Evolutionary conservation across 2,329 filamentous ascomycete species (phyloP), one percentile per base, ranked within the genome.

Genomic region (Septoria petroselini): DNA sequence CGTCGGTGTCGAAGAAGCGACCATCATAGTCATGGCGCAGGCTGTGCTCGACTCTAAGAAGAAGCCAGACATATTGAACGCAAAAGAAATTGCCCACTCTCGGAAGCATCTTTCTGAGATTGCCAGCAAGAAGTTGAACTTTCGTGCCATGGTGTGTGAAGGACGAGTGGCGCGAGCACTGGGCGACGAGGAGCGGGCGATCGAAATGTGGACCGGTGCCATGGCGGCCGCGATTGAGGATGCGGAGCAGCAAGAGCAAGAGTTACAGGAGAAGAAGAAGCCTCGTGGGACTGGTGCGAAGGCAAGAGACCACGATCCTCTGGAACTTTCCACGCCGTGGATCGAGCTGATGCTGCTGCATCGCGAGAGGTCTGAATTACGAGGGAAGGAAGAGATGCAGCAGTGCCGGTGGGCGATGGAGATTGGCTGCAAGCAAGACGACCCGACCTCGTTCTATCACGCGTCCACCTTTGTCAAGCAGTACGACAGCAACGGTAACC

Each of bases 381-480:
- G 38, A 17, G 52, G 44, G n/a, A 43, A 50, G 40, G 39, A 55
- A 4, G 50, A 62, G 33, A 27, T 41, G 21, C 33, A 50, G 14
- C 58, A 61, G 23, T 67, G 68, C 3, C 61, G 62, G 34, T 53
- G 54, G 14, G 68, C 64, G 4, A 68, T 71, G 19, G 51, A 64
- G 14, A 63, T 61, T 19, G 73, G 72, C 5, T 58, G 65, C 14
- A 53, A 68, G 50, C 65, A 62, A 39, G 72, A 75, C 37, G 73
- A 76, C 45, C 73, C 73, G 0, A 58, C 67, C n/a, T 67, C 70
- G 1, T 72, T 67, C 55, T 71, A 67, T 48, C 62, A 68, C 38
- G 66, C 70, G 7, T 55, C 53, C 35, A 53, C 50, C 11, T 58
- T 45, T 37, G 39, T 35, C 21, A 60, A 58, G 19, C 60, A 65